Base-by-base conservation (phyloP, 495 filamentous ascomycete species). In the Penicillium argentinense region DNA sequence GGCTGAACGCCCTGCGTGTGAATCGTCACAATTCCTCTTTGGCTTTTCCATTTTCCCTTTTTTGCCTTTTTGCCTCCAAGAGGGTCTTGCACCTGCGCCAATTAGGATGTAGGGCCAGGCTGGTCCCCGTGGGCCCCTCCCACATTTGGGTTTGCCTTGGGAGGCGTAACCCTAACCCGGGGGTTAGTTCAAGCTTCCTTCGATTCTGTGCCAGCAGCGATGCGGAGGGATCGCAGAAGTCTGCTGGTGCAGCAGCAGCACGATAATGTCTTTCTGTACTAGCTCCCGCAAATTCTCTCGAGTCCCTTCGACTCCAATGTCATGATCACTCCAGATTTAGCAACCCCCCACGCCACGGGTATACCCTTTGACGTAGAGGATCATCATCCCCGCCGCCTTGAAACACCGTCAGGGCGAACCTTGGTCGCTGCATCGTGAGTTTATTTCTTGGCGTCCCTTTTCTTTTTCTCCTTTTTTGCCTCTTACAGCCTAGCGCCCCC, bases 331-430 rank as follows among this genome's bases (percentile, higher is more conserved):
- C n/a, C n/a, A n/a, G n/a, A n/a, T n/a, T n/a, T n/a, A n/a, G n/a
- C n/a, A n/a, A n/a, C 12, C 33, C 33, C 53, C 60, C 62, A 61
- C 58, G 52, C 58, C 51, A 59, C 65, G 63, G 63, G 63, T 63
- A 64, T 63, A 65, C 57, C 59, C 65, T 64, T 68, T 67, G 67
- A 68, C 59, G 58, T 65, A 62, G 59, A 62, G 60, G 64, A 67
- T 64, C 62, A 53, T 52, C 59, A 60, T 60, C 57, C 67, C 67
- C 67, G 65, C 67, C 62, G 58, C 61, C 55, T 63, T 71, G 67
- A 68, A 68, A 67, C 63, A 59, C 57, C 23, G 32, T 47, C 46
- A 63, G 51, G 57, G 59, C 60, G 60, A 69, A 71, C 60, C 63
- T 64, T 64, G 59, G 67, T 63, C 56, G 53, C 57, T 63, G 63